Evolutionary conservation across 306 rosid genomes (phyloP), one percentile per base, ranked within the genome.

Genomic region (Trifolium dubium): DNA sequence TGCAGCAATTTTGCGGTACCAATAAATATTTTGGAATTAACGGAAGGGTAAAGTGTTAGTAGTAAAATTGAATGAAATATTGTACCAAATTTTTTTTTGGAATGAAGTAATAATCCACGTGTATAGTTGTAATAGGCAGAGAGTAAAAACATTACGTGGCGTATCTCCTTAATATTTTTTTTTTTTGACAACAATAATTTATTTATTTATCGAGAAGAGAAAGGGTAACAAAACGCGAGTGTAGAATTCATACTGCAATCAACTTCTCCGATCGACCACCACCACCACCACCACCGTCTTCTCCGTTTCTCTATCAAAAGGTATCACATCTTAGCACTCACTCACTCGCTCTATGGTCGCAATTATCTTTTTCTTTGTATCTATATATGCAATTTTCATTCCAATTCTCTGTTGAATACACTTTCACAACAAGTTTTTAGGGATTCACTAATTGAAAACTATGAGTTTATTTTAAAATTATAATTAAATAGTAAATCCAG

Each of bases 71-170:
- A n/a, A n/a, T n/a, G n/a, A n/a, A n/a, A n/a, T n/a, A n/a, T n/a
- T n/a, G n/a, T n/a, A n/a, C n/a, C n/a, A n/a, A n/a, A n/a, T n/a
- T n/a, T n/a, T n/a, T n/a, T n/a, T n/a, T n/a, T n/a, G 17, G 18
- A 18, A 12, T 18, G 30, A 10, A 19, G 28, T 23, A 28, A 32
- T 30, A 30, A 6, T 34, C 65, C 11, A 30, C 19, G 65, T 59
- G 65, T 6, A 5, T 6, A 30, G 0, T 59, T 10, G 12, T 30
- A 6, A 59, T 59, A 11, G 65, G 65, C 5, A 30, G 10, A 30
- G 15, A 56, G 6, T 56, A 56, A 56, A 55, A 56, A 56, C 35
- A 56, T 10, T 56, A 59, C 65, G 65, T 59, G 41, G 65, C 30
- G 41, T 59, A 59, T 31, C 17, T 59, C 39, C 15, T 12, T 5